These are phyloP conservation scores for Sugiyamaella japonica DNA, from an alignment of 1,139 yeast genomes.

Conservation along the genomic window DNA sequence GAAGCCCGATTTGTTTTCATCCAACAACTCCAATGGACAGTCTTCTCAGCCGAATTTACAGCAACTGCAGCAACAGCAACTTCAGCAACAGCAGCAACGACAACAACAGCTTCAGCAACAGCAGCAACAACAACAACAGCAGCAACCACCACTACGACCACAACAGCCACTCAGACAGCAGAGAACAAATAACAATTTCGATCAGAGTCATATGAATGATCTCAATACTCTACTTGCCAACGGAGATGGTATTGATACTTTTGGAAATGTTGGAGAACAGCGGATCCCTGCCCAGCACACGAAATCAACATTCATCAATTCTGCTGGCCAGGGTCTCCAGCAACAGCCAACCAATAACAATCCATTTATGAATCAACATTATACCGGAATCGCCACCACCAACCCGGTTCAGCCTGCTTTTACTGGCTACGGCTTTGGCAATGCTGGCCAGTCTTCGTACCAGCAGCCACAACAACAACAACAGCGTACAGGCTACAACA, in stretches of 20 bases:
- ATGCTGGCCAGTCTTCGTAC: slow-evolving; percentile 47
- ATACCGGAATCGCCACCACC: slow-evolving; percentile 68
- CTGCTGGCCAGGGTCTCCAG: slow-evolving; percentile 65
- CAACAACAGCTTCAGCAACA: slow-evolving; percentile 34
- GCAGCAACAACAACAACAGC: slow-evolving; percentile 37
- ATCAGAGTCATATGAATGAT: slow-evolving; percentile 45
- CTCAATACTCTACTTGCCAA: slow-evolving; percentile 75
- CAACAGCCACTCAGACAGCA: slow-evolving; percentile 41
- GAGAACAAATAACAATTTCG: slow-evolving; percentile 31
- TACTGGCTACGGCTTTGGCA: slow-evolving; percentile 95
- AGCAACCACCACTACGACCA: slow-evolving; percentile 40
- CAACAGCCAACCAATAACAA: slow-evolving; percentile 52
- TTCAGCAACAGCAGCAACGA: slow-evolving; percentile 30
- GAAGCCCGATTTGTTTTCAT: slow-evolving; percentile 37
- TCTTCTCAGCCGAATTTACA: slow-evolving; percentile 22
- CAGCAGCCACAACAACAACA: slow-evolving; percentile 32
- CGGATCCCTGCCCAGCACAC: slow-evolving; percentile 95
- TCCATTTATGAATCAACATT: slow-evolving; percentile 76
- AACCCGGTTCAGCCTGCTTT: slow-evolving; percentile 61
- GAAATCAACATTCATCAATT: slow-evolving; percentile 74
- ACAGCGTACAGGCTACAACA: slow-evolving; percentile 24
- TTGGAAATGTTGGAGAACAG: slow-evolving; percentile 88
- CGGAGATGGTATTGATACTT: slow-evolving; percentile 93
- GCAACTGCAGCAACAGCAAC: slow-evolving; percentile 30
- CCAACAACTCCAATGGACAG: slow-evolving; percentile 4